Base-by-base conservation (phyloP, 1,284 basidiomycete genomes). In the Papiliotrema laurentii region DNA sequence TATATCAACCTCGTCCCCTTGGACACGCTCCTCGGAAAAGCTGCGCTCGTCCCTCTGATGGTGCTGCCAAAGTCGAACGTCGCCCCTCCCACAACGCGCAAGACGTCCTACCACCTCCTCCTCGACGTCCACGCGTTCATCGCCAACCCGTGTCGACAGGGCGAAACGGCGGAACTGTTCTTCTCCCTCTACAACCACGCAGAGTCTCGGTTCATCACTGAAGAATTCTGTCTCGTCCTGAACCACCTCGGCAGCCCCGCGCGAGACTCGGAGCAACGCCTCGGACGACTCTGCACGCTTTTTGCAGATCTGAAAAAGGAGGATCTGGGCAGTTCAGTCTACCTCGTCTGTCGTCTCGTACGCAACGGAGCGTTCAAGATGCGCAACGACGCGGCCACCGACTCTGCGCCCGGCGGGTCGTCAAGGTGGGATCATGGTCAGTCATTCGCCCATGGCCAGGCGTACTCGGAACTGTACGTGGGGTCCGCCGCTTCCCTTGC, bases 151-250 rank as follows among this genome's bases (percentile, higher is more conserved):
- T 97, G 92, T 71, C 79, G 83, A 0, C 86, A 90, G 0, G 92
- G 91, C 14, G 93, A 97, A 71, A 87, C 87, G 0, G 87, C 84
- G 4, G 93, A 98, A 68, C 82, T 98, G 4, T 92, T 86, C 72
- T 96, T 97, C 74, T 91, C 90, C 2, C 79, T 98, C 5, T 97
- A 89, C 79, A 88, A 86, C 72, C 86, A 87, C 62, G 80, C 82
- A 42, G 86, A 89, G 45, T 63, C 64, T 7, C 84, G 87, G 35
- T 97, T 96, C 71, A 81, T 97, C 39, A 94, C 91, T 0, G 94
- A 98, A 71, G 94, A 97, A 21, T 96, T 87, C 66, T 93, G 88
- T 64, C 84, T 84, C 18, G 76, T 94, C 33, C 80, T 97, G 25
- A 93, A 94, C 69, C 89, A 93, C 73, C 88, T 92, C 53, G 93